Evolutionary conservation across 805 yeast species (phyloP).

Genomic region (Tetrapisispora taiwanensis): DNA sequence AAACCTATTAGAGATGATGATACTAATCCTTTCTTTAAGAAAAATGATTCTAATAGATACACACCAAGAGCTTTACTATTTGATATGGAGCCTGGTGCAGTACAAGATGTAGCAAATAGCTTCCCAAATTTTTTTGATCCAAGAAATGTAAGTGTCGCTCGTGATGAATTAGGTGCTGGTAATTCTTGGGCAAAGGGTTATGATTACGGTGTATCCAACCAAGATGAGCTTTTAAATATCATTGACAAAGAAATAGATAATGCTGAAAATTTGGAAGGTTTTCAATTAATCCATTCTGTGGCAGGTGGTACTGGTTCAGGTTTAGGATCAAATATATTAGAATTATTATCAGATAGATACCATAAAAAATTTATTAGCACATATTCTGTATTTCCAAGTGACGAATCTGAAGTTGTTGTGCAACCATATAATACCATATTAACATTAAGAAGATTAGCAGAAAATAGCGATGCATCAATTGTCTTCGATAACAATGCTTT

Average conservation of each 20-base stretch:
- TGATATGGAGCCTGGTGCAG: slow-evolving; percentile 86
- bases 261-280: slow-evolving; percentile 82
- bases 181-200: slow-evolving; percentile 94
- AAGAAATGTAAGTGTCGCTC: slow-evolving; percentile 65
- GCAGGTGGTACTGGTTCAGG: slow-evolving; percentile 99
- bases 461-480: slow-evolving; percentile 76
- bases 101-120: slow-evolving; percentile 46
- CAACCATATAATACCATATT: slow-evolving; percentile 90
- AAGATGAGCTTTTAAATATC: slow-evolving; percentile 70
- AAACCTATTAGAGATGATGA: slow-evolving; percentile 46
- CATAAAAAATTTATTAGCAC: slow-evolving; percentile 78
- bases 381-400: slow-evolving; percentile 74
- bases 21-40: slow-evolving; percentile 73
- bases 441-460: slow-evolving; percentile 71
- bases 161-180: slow-evolving; percentile 89
- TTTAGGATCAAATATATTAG: slow-evolving; percentile 73
- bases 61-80: slow-evolving; percentile 81
- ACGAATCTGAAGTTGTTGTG: slow-evolving; percentile 89
- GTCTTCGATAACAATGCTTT: slow-evolving; percentile 88
- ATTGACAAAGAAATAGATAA: slow-evolving; percentile 84
- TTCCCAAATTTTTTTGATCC: slow-evolving; percentile 68
- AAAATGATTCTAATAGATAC: slow-evolving; percentile 62
- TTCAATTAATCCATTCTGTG: slow-evolving; percentile 84
- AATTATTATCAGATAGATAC: slow-evolving; percentile 68
- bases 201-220: slow-evolving; percentile 54